Evolutionary conservation across 2,329 filamentous ascomycete species (phyloP).

Genomic region (Cladophialophora psammophila): DNA sequence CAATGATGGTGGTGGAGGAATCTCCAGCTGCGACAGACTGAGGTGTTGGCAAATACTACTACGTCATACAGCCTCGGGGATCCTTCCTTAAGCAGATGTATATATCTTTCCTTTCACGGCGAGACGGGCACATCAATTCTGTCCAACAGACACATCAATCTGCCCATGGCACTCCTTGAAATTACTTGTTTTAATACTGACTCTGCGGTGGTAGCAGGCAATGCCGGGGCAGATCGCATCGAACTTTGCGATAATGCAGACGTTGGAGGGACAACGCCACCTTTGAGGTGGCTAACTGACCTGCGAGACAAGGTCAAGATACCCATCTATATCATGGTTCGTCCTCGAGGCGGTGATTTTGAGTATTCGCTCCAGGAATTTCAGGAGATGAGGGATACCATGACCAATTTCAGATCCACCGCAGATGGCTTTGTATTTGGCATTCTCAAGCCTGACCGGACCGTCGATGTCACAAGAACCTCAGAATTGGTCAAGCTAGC

Average conservation of each 20-base stretch:
- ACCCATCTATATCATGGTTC: constrained; percentile 62
- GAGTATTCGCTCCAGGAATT: constrained; percentile 53
- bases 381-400: constrained; percentile 52
- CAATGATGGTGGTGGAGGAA: not conserved
- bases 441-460: constrained; percentile 46
- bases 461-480: constrained; percentile 54
- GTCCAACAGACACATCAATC: not conserved
- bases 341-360: constrained; percentile 58
- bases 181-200: constrained; percentile 25
- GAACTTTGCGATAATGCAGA: constrained; percentile 57
- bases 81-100: not conserved
- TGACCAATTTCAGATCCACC: constrained; percentile 47
- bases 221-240: constrained; percentile 57
- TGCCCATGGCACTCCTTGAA: constrained; percentile 20
- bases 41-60: not conserved
- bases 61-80: constrained; percentile 3
- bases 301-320: constrained; percentile 40
- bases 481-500: constrained; percentile 53
- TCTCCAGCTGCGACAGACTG: not conserved
- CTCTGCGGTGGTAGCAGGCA: constrained; percentile 54
- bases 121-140: not conserved
- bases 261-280: constrained; percentile 54
- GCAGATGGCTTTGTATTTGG: constrained; percentile 63
- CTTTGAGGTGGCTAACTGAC: constrained; percentile 41
- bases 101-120: not conserved